Conservation (phyloP, 345 rosid species). For the Linum tenue region DNA sequence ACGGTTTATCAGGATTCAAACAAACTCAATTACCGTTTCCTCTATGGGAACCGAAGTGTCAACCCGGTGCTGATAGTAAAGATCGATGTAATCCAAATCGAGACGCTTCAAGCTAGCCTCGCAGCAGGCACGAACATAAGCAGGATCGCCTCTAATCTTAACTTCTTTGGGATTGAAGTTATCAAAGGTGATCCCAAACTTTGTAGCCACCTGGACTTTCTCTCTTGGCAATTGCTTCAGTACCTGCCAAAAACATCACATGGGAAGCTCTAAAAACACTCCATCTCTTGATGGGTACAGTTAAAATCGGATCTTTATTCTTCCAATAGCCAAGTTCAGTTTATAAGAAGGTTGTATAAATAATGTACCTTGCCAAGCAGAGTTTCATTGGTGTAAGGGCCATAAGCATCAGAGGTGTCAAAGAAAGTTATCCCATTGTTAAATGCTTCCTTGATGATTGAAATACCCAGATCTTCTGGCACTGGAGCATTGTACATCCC, state of each 20-base stretch:
- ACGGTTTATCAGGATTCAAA: background rate
- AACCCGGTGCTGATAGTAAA: slow-evolving; percentile 44
- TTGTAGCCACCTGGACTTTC: slow-evolving; percentile 30
- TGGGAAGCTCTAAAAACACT: background rate
- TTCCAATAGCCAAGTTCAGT: background rate
- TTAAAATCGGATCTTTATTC: too few species aligned
- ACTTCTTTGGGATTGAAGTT: background rate
- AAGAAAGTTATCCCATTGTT: slow-evolving; percentile 27
- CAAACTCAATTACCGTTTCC: slow-evolving; percentile 31
- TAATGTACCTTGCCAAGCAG: slow-evolving; percentile 25
- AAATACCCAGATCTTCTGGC: slow-evolving; percentile 24
- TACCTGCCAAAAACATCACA: slow-evolving; percentile 14
- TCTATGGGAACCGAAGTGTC: slow-evolving; percentile 40
- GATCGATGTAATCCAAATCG: slow-evolving; percentile 40
- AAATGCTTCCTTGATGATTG: slow-evolving; percentile 28
- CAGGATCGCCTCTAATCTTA: slow-evolving; percentile 32
- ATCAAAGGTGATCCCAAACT: slow-evolving; percentile 21
- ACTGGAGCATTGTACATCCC: slow-evolving; percentile 24
- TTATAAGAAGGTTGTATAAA: background rate
- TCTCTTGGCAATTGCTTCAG: slow-evolving; percentile 31
- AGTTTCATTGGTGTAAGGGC: slow-evolving; percentile 24
- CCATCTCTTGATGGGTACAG: background rate
- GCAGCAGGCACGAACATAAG: slow-evolving; percentile 41
- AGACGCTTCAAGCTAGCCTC: slow-evolving; percentile 56
- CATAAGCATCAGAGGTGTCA: slow-evolving; percentile 30